These are phyloP conservation scores for Aspergillus neoniger DNA, from an alignment of 2,329 filamentous ascomycete genomes.

Conservation along the genomic window DNA sequence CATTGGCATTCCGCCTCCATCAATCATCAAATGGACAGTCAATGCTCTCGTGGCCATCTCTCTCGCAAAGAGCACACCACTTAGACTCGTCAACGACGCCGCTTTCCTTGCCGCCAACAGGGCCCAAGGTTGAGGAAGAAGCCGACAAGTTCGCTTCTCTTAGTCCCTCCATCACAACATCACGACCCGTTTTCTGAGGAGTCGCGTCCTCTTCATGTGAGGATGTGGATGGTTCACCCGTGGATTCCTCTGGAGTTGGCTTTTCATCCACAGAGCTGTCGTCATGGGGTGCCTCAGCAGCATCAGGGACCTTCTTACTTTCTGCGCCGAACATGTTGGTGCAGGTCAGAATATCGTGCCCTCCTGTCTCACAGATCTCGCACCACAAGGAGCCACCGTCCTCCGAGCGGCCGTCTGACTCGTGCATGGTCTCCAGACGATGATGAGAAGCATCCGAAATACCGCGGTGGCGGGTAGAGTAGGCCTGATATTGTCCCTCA, in stretches of 20 bases:
- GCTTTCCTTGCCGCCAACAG: conserved; percentile 75
- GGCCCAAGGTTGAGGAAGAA: conserved; percentile 49
- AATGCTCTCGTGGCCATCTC: conserved; percentile 93
- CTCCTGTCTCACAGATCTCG: conserved; percentile 89
- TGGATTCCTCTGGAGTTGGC: conserved; percentile 20
- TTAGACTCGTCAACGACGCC: conserved; percentile 79
- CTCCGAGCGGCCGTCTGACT: conserved; percentile 59
- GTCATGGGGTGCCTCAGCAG: conserved; percentile 18
- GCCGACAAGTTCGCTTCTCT: conserved; percentile 44
- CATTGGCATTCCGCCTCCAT: conserved; percentile 12
- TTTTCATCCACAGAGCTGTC: conserved; percentile 19
- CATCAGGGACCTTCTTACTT: conserved; percentile 20
- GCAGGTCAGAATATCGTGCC: conserved; percentile 93
- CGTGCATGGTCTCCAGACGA: conserved; percentile 44
- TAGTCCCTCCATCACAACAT: conserved; percentile 45
- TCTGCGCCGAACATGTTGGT: conserved; percentile 75
- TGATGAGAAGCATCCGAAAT: conserved; percentile 30
- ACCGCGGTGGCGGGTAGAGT: conserved; percentile 30
- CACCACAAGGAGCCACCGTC: conserved; percentile 81
- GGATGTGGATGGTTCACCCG: conserved; percentile 15
- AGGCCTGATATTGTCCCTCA: conserved; percentile 27
- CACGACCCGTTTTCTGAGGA: conserved; percentile 43
- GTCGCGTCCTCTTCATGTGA: conserved; percentile 22
- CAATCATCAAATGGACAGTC: conserved; percentile 87
- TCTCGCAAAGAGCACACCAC: conserved; percentile 96